Conservation (phyloP, 495 filamentous ascomycete species). For the Thermothielavioides terrestris region DNA sequence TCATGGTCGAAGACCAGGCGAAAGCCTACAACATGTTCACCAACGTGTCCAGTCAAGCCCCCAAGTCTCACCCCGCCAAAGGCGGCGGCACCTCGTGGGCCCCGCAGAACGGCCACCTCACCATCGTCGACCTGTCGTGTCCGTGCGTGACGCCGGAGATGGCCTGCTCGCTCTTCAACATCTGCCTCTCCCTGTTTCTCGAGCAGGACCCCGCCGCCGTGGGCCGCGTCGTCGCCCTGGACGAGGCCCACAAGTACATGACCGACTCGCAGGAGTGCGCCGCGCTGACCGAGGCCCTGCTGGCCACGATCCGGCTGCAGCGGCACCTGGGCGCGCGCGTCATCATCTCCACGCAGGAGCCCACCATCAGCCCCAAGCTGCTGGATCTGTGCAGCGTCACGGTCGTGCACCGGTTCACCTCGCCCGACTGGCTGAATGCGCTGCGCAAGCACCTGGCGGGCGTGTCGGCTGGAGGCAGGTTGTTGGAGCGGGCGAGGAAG, state of each 20-base stretch:
- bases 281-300: constrained; percentile 56
- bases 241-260: constrained; percentile 40
- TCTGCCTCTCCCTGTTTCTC: constrained; percentile 54
- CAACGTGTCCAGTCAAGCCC: not conserved
- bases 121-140: constrained; percentile 68
- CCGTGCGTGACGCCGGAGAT: constrained; percentile 58
- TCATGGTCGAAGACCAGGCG: constrained; percentile 38
- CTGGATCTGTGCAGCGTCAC: constrained; percentile 65
- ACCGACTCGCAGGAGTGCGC: constrained; percentile 29
- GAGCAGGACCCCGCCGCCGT: constrained; percentile 37
- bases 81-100: constrained; percentile 31
- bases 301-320: constrained; percentile 59
- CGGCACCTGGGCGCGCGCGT: constrained; percentile 59
- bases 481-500: constrained; percentile 16
- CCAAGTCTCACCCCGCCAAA: not conserved
- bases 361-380: constrained; percentile 59
- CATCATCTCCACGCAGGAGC: constrained; percentile 71
- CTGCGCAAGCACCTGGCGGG: constrained; percentile 56
- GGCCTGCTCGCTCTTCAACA: constrained; percentile 62
- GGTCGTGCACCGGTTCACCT: constrained; percentile 67
- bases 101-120: constrained; percentile 46
- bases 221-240: constrained; percentile 32
- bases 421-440: constrained; percentile 57
- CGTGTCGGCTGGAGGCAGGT: constrained; percentile 19
- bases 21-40: constrained; percentile 10